Evolutionary conservation across 2,329 filamentous ascomycete genomes (phyloP).

Genomic region (Cryphonectria nitschkei): DNA sequence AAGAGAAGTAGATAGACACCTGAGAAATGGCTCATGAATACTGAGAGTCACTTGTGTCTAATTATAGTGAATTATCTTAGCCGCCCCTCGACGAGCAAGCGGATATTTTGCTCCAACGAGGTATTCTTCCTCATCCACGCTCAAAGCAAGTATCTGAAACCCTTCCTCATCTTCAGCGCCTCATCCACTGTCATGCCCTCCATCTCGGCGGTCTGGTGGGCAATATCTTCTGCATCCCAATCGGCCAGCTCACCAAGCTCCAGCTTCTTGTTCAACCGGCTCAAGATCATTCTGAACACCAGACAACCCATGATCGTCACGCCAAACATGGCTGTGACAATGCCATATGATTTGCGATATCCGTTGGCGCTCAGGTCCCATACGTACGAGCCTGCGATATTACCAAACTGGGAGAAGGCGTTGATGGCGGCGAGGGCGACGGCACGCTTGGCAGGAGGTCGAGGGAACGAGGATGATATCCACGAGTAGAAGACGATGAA

Average conservation of each 20-base stretch:
- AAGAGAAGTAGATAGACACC: neutral
- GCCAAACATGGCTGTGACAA: slow-evolving; percentile 68
- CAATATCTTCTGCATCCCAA: slow-evolving; percentile 44
- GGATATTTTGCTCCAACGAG: neutral
- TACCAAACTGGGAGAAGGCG: slow-evolving; percentile 60
- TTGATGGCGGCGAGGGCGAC: slow-evolving; percentile 66
- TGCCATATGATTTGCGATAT: slow-evolving; percentile 66
- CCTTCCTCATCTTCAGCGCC: slow-evolving; percentile 43
- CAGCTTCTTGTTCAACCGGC: slow-evolving; percentile 51
- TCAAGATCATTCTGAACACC: slow-evolving; percentile 51
- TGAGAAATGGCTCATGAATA: neutral
- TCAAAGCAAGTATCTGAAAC: slow-evolving; percentile 32
- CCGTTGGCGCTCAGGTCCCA: slow-evolving; percentile 64
- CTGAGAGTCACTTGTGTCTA: neutral
- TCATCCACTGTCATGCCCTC: slow-evolving; percentile 48
- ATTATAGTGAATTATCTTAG: neutral
- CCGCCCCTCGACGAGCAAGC: neutral
- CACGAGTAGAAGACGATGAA: slow-evolving; percentile 63
- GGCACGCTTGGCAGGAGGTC: slow-evolving; percentile 63
- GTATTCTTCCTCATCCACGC: neutral
- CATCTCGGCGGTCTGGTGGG: slow-evolving; percentile 44
- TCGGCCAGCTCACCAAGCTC: slow-evolving; percentile 45
- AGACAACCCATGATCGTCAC: slow-evolving; percentile 58
- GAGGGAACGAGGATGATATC: slow-evolving; percentile 61
- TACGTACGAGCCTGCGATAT: slow-evolving; percentile 65